phyloP scores from a whole-genome alignment of 441 rosid genomes.

The Populus hybrid region DNA sequence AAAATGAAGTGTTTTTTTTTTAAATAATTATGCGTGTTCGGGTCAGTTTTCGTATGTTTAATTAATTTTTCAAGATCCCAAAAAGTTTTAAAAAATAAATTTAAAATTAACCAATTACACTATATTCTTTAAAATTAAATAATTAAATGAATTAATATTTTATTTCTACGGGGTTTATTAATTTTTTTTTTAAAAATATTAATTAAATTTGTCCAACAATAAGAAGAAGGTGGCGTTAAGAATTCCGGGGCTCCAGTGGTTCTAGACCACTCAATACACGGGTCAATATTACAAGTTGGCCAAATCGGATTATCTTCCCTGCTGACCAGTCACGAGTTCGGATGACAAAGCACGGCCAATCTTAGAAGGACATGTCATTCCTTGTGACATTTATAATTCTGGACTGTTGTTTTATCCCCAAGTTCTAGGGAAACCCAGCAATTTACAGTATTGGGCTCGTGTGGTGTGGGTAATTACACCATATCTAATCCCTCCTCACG shows the following conservation, averaged over 20 bases:
- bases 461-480: too few relatives aligned
- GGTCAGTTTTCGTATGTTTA: rapidly evolving
- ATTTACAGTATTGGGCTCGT: neutral
- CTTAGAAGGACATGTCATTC: neutral
- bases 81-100: too few relatives aligned
- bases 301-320: neutral
- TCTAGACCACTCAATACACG: neutral
- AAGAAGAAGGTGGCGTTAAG: neutral
- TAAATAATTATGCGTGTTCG: too few relatives aligned
- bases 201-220: too few relatives aligned
- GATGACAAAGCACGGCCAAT: neutral
- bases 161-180: too few relatives aligned
- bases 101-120: too few relatives aligned
- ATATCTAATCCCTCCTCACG: too few relatives aligned
- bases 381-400: neutral
- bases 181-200: too few relatives aligned
- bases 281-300: neutral
- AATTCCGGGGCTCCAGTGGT: neutral
- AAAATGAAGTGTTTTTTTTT: too few relatives aligned
- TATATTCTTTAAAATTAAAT: too few relatives aligned
- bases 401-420: neutral
- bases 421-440: neutral
- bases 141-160: too few relatives aligned
- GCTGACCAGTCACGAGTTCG: neutral
- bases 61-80: too few relatives aligned